phyloP scores from a whole-genome alignment of 1,284 basidiomycete genomes.

The Salmacisia buchloeana region DNA sequence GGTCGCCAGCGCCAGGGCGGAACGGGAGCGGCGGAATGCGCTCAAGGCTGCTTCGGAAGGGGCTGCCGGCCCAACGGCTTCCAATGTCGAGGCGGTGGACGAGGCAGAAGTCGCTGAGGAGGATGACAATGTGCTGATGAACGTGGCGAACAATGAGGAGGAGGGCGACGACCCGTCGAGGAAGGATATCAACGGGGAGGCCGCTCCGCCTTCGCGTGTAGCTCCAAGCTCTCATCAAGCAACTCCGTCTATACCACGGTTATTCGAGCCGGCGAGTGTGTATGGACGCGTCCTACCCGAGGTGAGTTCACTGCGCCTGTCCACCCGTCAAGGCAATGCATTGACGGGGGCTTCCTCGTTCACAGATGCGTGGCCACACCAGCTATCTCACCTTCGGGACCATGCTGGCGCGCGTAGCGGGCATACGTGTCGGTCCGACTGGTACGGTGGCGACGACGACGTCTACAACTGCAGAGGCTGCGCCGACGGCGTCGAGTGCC shows the following conservation, averaged over 20 bases:
- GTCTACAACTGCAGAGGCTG: no score
- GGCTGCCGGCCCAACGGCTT: background rate
- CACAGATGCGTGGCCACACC: constrained; percentile 47
- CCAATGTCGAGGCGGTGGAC: background rate
- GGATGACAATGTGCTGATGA: constrained; percentile 4
- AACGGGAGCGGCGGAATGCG: constrained; percentile 12
- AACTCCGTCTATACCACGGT: background rate
- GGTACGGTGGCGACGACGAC: no score
- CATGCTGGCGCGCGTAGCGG: constrained; percentile 35
- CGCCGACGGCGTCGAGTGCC: no score
- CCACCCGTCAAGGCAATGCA: background rate
- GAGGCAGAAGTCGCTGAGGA: background rate
- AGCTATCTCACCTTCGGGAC: constrained; percentile 48
- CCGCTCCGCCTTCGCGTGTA: background rate
- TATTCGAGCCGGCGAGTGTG: background rate
- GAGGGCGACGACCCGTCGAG: background rate
- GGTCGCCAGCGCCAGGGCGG: constrained; percentile 31
- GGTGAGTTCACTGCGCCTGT: background rate
- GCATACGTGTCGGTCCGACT: no score
- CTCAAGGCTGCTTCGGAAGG: background rate
- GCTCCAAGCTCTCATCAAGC: background rate
- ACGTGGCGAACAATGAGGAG: background rate
- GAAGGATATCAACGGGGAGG: background rate
- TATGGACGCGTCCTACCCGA: background rate
- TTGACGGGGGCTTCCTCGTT: background rate